phyloP scores from a whole-genome alignment of 2,329 filamentous ascomycete genomes.

The Simplicillium sp. region DNA sequence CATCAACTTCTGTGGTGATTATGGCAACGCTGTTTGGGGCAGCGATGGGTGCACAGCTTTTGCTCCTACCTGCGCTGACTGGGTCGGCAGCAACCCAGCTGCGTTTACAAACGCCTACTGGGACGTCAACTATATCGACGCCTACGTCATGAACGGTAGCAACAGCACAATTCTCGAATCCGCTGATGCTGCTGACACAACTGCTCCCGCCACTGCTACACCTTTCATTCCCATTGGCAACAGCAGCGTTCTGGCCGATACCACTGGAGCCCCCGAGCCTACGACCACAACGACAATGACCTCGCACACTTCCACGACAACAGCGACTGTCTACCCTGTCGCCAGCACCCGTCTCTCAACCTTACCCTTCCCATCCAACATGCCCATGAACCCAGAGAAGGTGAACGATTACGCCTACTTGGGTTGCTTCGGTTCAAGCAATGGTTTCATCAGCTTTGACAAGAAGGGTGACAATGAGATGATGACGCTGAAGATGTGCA shows the following conservation, averaged over 20 bases:
- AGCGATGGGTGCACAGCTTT: slow-evolving; percentile 3
- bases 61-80: slow-evolving; percentile 27
- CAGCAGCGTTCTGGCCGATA: not conserved
- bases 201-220: not conserved
- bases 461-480: slow-evolving; percentile 15
- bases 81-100: slow-evolving; percentile 33
- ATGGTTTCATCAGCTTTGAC: slow-evolving; percentile 24
- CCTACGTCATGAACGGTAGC: slow-evolving; percentile 20
- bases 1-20: slow-evolving; percentile 64
- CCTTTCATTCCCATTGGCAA: not conserved
- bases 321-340: not conserved
- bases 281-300: slow-evolving; percentile 18
- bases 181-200: slow-evolving; percentile 2
- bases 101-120: slow-evolving; percentile 34
- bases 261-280: slow-evolving; percentile 7
- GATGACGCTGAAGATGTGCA: slow-evolving; percentile 31
- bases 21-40: slow-evolving; percentile 40
- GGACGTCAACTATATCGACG: slow-evolving; percentile 47
- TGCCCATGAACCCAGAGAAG: slow-evolving; percentile 19
- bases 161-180: not conserved
- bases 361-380: slow-evolving; percentile 3
- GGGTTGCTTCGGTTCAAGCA: slow-evolving; percentile 31
- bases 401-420: slow-evolving; percentile 23
- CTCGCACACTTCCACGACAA: slow-evolving; percentile 4
- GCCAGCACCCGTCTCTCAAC: slow-evolving; percentile 4